Base-by-base conservation (phyloP, 768 basidiomycete genomes). In the Panaeolus cyanescens region DNA sequence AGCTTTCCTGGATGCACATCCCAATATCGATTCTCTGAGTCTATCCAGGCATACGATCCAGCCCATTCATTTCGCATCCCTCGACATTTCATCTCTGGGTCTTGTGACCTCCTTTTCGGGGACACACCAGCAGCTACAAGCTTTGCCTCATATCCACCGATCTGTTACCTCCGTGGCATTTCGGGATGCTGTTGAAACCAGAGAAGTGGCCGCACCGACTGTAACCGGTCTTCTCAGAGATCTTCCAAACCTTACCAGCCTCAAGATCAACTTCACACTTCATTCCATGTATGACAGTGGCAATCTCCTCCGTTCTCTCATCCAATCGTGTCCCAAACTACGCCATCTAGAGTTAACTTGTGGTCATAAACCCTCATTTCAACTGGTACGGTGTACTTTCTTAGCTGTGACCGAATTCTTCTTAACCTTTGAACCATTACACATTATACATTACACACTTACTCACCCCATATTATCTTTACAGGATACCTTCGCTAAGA, bases 261-360 rank as follows among this genome's bases (percentile, higher is more conserved):
- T 92, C 59, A 85, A 81, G 57, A 83, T 92, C 40, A 77, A 84
- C 15, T 92, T 92, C 68, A 81, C 83, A 36, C 80, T 92, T 55
- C 88, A 91, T 67, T 86, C 86, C 1, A 85, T 86, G 67, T 91
- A 91, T 67, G 90, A 92, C 65, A 87, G 88, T 67, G 87, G 85
- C 28, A 86, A 86, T 65, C 75, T 91, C 60, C 77, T 92, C 32
- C 84, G 88, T 45, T 86, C 87, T 3, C 80, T 92, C 59, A 83
- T 85, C 56, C 74, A 84, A 12, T 81, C 87, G 0, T 91, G 90
- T 67, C 90, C 90, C 10, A 80, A 81, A 56, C 77, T 92, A 34
- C 78, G 75, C 32, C 83, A 86, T 68, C 77, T 92, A 7, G 85
- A 89, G 63, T 73, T 92, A 39, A 85, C 85, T 15, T 90, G 88